Percentiles rank a stretch among this genome's conserved stretches.
phyloP scores from a whole-genome alignment of 2,329 filamentous ascomycete genomes.

The Ophiostoma tasmaniense region DNA sequence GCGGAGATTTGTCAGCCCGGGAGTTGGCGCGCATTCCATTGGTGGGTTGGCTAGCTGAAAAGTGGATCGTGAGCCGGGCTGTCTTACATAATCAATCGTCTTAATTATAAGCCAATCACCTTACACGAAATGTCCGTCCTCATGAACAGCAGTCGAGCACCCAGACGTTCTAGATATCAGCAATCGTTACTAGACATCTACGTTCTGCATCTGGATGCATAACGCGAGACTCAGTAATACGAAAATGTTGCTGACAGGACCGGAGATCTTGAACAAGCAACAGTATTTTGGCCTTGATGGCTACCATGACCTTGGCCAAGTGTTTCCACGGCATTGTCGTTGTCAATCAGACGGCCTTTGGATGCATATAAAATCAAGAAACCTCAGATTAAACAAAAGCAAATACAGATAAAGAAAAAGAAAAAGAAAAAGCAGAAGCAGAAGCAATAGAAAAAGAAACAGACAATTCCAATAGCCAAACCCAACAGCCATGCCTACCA shows the following conservation, averaged over 20 bases:
- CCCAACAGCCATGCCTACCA: neutral
- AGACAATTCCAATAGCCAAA: no score
- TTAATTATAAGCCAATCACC: neutral
- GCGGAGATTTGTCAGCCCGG: neutral
- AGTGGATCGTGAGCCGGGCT: neutral
- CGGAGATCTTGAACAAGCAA: neutral
- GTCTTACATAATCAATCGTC: neutral
- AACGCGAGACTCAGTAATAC: neutral
- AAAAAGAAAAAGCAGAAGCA: no score
- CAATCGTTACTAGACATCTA: neutral
- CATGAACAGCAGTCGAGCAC: neutral
- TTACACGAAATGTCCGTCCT: neutral
- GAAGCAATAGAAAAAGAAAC: no score
- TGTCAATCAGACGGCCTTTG: neutral
- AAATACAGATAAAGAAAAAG: no score
- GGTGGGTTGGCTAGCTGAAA: neutral
- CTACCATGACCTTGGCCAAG: neutral
- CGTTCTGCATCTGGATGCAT: neutral
- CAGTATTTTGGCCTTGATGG: neutral
- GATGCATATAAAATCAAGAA: no score
- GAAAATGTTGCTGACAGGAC: neutral
- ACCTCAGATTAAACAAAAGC: no score
- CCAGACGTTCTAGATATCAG: neutral
- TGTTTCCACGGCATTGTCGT: neutral
- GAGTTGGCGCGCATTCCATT: neutral